Base-by-base conservation (phyloP, 2,329 filamentous ascomycete genomes). In the Paraconiothyrium sp. region DNA sequence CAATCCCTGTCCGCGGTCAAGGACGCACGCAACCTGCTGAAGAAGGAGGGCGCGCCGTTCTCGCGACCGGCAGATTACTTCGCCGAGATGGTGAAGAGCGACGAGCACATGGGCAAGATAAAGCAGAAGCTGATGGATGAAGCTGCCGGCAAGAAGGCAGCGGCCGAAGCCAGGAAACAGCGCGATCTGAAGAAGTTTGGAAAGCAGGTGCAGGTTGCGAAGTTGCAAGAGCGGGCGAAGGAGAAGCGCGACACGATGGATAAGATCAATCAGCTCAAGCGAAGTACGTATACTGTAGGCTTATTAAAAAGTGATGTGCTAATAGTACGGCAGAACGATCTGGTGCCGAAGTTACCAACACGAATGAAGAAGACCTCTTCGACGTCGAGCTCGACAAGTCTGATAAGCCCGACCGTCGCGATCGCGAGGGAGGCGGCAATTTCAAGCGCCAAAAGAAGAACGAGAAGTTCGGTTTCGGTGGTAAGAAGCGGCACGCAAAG, bases 161-260 rank as follows among this genome's bases (percentile, higher is more conserved):
- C 93, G 32, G 89, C 92, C 27, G 95, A 99, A 80, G 95, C 95
- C 7, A 88, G 93, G 77, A 93, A 93, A 82, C 90, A 94, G 83
- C 87, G 95, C 66, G 95, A 99, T 79, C 85, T 98, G 73, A 98
- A 97, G 89, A 99, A 98, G 83, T 99, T 98, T 78, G 95, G 95
- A 78, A 99, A 99, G 84, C 92, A 97, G 79, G 95, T 98, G 57
- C 95, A 99, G 84, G 88, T 97, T 62, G 94, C 94, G 62, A 97
- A 97, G 84, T 82, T 97, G 79, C 94, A 98, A 82, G 94, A 99
- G 86, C 86, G 95, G 52, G 89, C 92, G 54, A 97, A 96, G 86
- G 90, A 90, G 75, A 97, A 97, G 89, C 89, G 89, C 72, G 92
- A 96, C 66, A 97, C 93, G 4, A 83, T 99, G 66, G 95, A 98